These are phyloP conservation scores for Lolium perenne DNA, from an alignment of 176 grass and related monocot species.

Conservation along the genomic window DNA sequence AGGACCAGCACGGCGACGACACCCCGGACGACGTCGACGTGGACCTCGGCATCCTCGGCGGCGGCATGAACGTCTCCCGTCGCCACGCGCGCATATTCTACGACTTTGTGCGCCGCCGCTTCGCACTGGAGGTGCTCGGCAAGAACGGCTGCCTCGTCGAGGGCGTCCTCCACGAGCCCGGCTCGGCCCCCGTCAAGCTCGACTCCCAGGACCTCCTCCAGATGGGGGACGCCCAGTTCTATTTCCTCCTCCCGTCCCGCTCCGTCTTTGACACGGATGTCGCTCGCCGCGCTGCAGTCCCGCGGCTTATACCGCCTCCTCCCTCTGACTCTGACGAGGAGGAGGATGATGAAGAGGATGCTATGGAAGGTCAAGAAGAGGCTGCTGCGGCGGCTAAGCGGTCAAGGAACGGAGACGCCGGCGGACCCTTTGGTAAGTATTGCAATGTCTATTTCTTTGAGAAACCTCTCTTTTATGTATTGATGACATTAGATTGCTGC, in stretches of 20 bases:
- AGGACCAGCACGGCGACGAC: slow-evolving; percentile 38
- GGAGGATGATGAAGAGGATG: slow-evolving; percentile 33
- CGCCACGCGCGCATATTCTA: slow-evolving; percentile 92
- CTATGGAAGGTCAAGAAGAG: slow-evolving; percentile 24
- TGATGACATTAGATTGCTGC: not conserved
- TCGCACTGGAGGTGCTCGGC: slow-evolving; percentile 84
- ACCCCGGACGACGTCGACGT: slow-evolving; percentile 73
- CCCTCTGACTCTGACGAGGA: slow-evolving; percentile 34
- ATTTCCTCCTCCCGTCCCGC: slow-evolving; percentile 86
- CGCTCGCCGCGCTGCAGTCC: not conserved
- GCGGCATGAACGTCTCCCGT: slow-evolving; percentile 91
- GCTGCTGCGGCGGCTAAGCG: slow-evolving; percentile 42
- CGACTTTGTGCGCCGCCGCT: slow-evolving; percentile 69
- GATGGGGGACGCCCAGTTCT: slow-evolving; percentile 88
- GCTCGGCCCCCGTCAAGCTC: slow-evolving; percentile 66
- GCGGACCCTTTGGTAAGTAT: slow-evolving; percentile 50
- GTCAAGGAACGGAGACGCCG: slow-evolving; percentile 20
- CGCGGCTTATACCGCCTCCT: slow-evolving; percentile 25
- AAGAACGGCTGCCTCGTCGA: slow-evolving; percentile 93
- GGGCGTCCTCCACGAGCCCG: slow-evolving; percentile 71
- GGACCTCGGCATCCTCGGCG: slow-evolving; percentile 76
- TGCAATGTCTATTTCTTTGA: not conserved
- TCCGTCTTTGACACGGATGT: slow-evolving; percentile 65
- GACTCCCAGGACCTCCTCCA: slow-evolving; percentile 94
- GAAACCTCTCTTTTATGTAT: not conserved